Percentiles rank a stretch among this genome's conserved stretches.
These are phyloP conservation scores for Puccinellia tenuiflora DNA, from an alignment of 176 grass and related monocot genomes.

Conservation along the genomic window DNA sequence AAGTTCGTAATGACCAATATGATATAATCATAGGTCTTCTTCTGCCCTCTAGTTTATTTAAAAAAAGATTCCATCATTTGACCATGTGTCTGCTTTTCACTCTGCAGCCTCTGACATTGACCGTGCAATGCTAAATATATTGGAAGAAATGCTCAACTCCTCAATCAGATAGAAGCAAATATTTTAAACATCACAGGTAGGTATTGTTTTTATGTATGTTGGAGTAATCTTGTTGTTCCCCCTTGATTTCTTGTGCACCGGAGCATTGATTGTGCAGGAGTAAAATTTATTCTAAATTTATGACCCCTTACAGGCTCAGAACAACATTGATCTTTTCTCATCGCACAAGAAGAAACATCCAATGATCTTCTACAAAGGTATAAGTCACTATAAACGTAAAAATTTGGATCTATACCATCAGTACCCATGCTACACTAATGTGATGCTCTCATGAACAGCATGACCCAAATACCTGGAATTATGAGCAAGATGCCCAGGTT, in stretches of 20 bases:
- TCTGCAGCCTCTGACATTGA: conserved; percentile 66
- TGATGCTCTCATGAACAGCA: conserved; percentile 48
- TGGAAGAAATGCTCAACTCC: conserved; percentile 77
- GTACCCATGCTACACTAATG: conserved; percentile 12
- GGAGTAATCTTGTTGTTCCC: not conserved
- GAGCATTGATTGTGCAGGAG: not conserved
- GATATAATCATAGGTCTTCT: not conserved
- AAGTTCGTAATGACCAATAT: not conserved
- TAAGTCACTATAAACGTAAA: not conserved
- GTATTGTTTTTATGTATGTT: conserved; percentile 15
- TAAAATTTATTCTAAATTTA: conserved; percentile 16
- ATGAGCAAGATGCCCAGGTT: conserved; percentile 89
- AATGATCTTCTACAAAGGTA: conserved; percentile 70
- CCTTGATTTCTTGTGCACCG: not conserved
- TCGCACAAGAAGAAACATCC: conserved; percentile 63
- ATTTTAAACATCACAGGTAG: conserved; percentile 76
- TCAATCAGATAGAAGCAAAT: conserved; percentile 77
- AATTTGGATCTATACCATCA: not conserved
- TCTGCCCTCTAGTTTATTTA: not conserved
- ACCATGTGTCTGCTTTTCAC: conserved; percentile 1
- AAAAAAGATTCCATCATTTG: not conserved
- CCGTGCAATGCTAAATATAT: conserved; percentile 44
- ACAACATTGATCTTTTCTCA: conserved; percentile 69
- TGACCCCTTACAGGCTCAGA: conserved; percentile 48
- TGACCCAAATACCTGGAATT: conserved; percentile 81